phyloP scores from a whole-genome alignment of 2,329 filamentous ascomycete genomes.

The Tolypocladium cylindrosporum region DNA sequence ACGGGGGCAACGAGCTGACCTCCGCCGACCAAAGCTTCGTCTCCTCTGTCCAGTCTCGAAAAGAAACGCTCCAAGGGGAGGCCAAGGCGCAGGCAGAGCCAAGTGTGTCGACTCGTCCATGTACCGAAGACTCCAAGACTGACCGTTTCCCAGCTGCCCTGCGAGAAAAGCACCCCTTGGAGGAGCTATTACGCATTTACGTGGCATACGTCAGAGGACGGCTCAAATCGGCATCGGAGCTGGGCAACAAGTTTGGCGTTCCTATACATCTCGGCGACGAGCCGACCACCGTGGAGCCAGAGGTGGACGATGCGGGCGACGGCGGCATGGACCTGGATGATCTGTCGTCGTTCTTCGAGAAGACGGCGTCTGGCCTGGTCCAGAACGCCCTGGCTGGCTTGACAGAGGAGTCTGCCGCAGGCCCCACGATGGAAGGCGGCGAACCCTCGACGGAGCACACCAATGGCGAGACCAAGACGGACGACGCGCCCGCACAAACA shows the following conservation, averaged over 20 bases:
- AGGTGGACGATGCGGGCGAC: constrained; percentile 14
- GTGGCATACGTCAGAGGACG: constrained; percentile 21
- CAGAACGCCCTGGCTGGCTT: constrained; percentile 28
- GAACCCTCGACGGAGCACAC: constrained; percentile 12
- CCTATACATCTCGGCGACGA: constrained; percentile 20
- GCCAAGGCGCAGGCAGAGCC: constrained; percentile 10
- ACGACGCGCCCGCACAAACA: constrained; percentile 12
- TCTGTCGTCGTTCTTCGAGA: constrained; percentile 31
- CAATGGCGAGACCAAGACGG: constrained; percentile 15
- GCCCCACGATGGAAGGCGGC: constrained; percentile 9
- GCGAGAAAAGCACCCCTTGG: constrained; percentile 27
- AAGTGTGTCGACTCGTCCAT: not conserved
- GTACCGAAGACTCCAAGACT: not conserved
- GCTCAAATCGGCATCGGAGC: constrained; percentile 20
- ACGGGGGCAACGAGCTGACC: constrained; percentile 19
- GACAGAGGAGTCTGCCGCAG: constrained; percentile 13
- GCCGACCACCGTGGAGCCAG: constrained; percentile 5
- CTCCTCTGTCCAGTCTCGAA: constrained; percentile 20
- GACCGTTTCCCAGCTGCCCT: constrained; percentile 15
- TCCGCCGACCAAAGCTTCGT: constrained; percentile 25
- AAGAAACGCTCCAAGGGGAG: constrained; percentile 21
- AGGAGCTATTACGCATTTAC: constrained; percentile 26
- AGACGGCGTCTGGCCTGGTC: constrained; percentile 29
- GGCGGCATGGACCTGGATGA: constrained; percentile 28
- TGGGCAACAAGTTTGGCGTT: constrained; percentile 24